Percentiles rank a stretch among this genome's conserved stretches.
Conservation (phyloP, 805 yeast genomes). For the Hanseniaspora jakobsenii region DNA sequence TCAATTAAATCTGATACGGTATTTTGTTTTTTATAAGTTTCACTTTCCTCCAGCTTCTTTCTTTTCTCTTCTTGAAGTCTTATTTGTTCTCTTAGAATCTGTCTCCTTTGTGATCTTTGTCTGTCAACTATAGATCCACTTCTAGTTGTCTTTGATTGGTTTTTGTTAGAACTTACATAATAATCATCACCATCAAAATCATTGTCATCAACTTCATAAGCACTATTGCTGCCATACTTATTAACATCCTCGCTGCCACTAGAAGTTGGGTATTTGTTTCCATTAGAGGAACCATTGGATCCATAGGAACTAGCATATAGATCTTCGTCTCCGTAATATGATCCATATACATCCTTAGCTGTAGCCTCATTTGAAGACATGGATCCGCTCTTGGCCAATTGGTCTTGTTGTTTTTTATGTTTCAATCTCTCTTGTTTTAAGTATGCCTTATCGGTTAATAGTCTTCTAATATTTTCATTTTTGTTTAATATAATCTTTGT, state of each 20-base stretch:
- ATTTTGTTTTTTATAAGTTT: conserved; percentile 15
- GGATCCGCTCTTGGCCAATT: conserved; percentile 22
- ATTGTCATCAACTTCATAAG: no score
- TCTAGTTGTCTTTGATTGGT: conserved; percentile 12
- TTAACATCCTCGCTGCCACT: conserved; percentile 1
- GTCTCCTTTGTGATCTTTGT: conserved; percentile 30
- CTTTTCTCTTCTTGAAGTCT: conserved; percentile 27
- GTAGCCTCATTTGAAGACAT: conserved; percentile 17
- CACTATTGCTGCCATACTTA: no score
- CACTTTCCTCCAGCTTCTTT: conserved; percentile 20
- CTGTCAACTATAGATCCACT: conserved; percentile 24
- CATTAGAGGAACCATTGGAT: no score
- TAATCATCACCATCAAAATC: conserved; percentile 9
- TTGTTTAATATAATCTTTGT: conserved; percentile 30
- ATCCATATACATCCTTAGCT: conserved; percentile 17
- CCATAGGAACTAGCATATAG: neutral
- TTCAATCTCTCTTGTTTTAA: conserved; percentile 26
- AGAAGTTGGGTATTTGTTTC: neutral
- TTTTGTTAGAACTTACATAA: neutral
- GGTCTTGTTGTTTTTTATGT: conserved; percentile 24
- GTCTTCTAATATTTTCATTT: conserved; percentile 25
- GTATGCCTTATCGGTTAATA: conserved; percentile 24
- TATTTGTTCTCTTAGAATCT: conserved; percentile 28
- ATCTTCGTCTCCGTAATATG: conserved; percentile 24
- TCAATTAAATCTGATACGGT: conserved; percentile 23